These are phyloP conservation scores for Neurospora sp. DNA, from an alignment of 495 filamentous ascomycete species.

Conservation along the genomic window DNA sequence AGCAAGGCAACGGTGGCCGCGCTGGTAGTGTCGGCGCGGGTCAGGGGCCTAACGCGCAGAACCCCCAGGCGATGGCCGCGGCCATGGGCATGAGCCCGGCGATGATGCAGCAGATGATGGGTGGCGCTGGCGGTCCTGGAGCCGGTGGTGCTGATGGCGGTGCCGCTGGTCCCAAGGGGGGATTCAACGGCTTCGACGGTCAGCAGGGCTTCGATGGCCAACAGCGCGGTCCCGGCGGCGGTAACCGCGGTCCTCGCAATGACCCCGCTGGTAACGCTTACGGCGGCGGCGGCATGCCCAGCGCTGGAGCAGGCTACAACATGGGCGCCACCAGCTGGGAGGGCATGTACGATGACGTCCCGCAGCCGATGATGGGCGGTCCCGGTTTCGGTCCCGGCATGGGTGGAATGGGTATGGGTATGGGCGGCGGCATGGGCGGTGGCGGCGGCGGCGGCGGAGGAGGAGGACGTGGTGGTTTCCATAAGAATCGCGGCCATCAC, in stretches of 20 bases:
- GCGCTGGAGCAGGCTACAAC: constrained; percentile 14
- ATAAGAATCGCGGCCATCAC: constrained; percentile 22
- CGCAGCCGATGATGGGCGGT: constrained; percentile 63
- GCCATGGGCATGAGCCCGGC: constrained; percentile 60
- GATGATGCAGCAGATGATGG: constrained; percentile 82
- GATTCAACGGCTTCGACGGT: constrained; percentile 38
- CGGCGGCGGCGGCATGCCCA: constrained; percentile 23
- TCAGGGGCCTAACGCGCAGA: not conserved
- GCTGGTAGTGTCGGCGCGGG: constrained; percentile 20
- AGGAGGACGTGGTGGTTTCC: constrained; percentile 42
- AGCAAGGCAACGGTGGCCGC: constrained; percentile 19
- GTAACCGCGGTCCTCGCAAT: constrained; percentile 25
- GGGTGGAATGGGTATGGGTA: constrained; percentile 38
- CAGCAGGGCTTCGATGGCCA: constrained; percentile 64
- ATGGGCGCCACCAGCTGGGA: constrained; percentile 74
- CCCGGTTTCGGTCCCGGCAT: constrained; percentile 34
- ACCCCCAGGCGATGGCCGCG: constrained; percentile 31
- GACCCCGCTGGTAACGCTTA: constrained; percentile 16
- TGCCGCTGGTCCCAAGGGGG: constrained; percentile 30
- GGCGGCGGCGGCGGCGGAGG: constrained; percentile 36
- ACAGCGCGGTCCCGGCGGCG: constrained; percentile 34
- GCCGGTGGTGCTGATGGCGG: constrained; percentile 21
- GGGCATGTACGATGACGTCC: constrained; percentile 98
- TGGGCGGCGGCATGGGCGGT: constrained; percentile 43
- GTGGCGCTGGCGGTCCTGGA: constrained; percentile 24